A percentile compares a stretch with the other conserved stretches of the same genome.
Evolutionary conservation across 2,329 filamentous ascomycete genomes (phyloP).

Genomic region (Hypoxylon sp.): DNA sequence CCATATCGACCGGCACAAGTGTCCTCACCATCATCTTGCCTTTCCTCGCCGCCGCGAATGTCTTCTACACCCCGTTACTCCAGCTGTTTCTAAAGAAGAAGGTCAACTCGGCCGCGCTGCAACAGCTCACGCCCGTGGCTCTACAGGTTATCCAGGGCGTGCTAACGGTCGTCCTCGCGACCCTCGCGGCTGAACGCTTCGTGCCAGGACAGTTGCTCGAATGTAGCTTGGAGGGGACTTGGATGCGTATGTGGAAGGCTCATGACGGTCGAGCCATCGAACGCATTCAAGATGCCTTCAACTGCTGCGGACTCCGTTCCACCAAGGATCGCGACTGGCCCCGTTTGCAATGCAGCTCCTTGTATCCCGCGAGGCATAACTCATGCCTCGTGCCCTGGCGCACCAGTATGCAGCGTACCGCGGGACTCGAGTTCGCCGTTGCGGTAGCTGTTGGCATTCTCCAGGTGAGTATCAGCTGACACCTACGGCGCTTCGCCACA

Average conservation of each 20-base stretch:
- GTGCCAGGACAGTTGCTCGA: slow-evolving; percentile 53
- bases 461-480: slow-evolving; percentile 61
- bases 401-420: slow-evolving; percentile 64
- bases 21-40: slow-evolving; percentile 51
- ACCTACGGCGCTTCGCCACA: slow-evolving; percentile 33
- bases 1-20: slow-evolving; percentile 49
- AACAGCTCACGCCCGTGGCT: slow-evolving; percentile 51
- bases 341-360: slow-evolving; percentile 56
- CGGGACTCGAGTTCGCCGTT: slow-evolving; percentile 68
- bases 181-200: slow-evolving; percentile 55
- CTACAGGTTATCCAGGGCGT: slow-evolving; percentile 60
- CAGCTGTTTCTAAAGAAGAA: slow-evolving; percentile 10
- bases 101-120: slow-evolving; percentile 18
- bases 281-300: slow-evolving; percentile 73
- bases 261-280: slow-evolving; percentile 66
- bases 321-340: slow-evolving; percentile 73
- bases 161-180: slow-evolving; percentile 60
- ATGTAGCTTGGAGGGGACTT: slow-evolving; percentile 70
- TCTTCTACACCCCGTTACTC: slow-evolving; percentile 45
- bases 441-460: slow-evolving; percentile 66
- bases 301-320: slow-evolving; percentile 75
- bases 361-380: slow-evolving; percentile 59
- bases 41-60: slow-evolving; percentile 47
- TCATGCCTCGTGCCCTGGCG: slow-evolving; percentile 70
- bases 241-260: slow-evolving; percentile 65